Conservation (phyloP, 345 rosid species). For the Euphorbia lathyris region DNA sequence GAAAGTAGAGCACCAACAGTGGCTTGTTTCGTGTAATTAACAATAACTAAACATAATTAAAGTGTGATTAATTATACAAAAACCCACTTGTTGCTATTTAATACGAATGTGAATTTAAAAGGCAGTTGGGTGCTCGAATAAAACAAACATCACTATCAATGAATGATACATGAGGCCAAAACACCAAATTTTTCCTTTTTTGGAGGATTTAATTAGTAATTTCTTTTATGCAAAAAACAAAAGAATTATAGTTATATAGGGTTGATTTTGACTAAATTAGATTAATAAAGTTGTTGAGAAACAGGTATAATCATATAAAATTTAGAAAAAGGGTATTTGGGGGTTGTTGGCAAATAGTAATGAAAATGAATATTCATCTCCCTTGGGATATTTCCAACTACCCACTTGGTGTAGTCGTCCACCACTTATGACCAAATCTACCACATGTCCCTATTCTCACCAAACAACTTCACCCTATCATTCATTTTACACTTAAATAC, state of each 20-base stretch:
- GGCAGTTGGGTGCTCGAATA: not conserved
- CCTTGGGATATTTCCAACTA: conserved; percentile 14
- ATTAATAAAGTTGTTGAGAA: not conserved
- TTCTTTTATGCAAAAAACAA: not conserved
- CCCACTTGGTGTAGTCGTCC: conserved; percentile 9
- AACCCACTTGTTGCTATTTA: not conserved
- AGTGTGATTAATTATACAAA: not conserved
- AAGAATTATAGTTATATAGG: not conserved
- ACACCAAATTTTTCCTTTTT: not conserved
- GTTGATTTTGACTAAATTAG: conserved; percentile 1
- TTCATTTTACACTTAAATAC: no score
- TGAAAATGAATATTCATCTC: not conserved
- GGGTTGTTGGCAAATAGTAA: conserved; percentile 11
- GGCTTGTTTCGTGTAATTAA: not conserved
- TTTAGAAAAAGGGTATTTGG: not conserved
- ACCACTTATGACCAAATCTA: not conserved
- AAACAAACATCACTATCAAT: not conserved
- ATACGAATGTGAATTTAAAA: not conserved
- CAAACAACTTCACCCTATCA: not conserved
- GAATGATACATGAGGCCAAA: not conserved
- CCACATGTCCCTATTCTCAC: not conserved
- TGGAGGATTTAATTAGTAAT: not conserved
- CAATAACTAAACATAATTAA: not conserved
- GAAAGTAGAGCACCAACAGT: not conserved
- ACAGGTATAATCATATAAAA: not conserved